Conservation (phyloP, 768 basidiomycete species). For the Psilocybe cubensis region DNA sequence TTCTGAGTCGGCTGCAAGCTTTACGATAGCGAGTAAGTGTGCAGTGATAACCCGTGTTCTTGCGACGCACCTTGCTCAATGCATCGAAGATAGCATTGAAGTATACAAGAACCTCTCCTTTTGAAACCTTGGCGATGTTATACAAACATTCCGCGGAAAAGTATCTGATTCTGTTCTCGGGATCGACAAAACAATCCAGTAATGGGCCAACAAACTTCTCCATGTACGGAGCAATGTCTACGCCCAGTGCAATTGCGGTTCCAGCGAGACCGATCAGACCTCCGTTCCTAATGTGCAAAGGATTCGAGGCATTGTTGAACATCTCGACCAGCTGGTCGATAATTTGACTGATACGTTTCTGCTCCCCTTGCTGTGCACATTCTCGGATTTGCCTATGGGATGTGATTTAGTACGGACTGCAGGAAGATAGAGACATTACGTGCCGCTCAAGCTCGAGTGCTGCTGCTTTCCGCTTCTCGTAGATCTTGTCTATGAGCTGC, state of each 20-base stretch:
- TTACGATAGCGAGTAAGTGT: constrained; percentile 11
- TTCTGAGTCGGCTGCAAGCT: constrained; percentile 97
- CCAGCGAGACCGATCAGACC: constrained; percentile 96
- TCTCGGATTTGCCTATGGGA: constrained; percentile 77
- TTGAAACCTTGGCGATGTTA: constrained; percentile 97
- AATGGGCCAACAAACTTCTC: constrained; percentile 90
- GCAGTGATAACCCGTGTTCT: background rate
- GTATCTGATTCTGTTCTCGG: constrained; percentile 94
- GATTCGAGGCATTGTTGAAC: constrained; percentile 83
- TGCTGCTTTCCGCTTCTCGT: constrained; percentile 95
- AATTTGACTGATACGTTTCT: constrained; percentile 80
- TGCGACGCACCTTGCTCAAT: constrained; percentile 84
- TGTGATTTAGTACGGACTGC: background rate
- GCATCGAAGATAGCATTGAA: constrained; percentile 99
- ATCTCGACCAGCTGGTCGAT: constrained; percentile 95
- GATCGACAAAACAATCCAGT: constrained; percentile 89
- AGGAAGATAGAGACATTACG: constrained; percentile 15
- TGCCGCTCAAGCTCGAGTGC: constrained; percentile 97
- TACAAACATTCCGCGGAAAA: constrained; percentile 98
- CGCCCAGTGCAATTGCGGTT: constrained; percentile 94
- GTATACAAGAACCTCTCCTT: constrained; percentile 94
- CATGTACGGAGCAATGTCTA: constrained; percentile 93
- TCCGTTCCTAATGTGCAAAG: constrained; percentile 90
- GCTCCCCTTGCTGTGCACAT: constrained; percentile 81
- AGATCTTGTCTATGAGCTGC: constrained; percentile 90